Conservation (phyloP, 116 monocot species). For the Cymodocea nodosa region DNA sequence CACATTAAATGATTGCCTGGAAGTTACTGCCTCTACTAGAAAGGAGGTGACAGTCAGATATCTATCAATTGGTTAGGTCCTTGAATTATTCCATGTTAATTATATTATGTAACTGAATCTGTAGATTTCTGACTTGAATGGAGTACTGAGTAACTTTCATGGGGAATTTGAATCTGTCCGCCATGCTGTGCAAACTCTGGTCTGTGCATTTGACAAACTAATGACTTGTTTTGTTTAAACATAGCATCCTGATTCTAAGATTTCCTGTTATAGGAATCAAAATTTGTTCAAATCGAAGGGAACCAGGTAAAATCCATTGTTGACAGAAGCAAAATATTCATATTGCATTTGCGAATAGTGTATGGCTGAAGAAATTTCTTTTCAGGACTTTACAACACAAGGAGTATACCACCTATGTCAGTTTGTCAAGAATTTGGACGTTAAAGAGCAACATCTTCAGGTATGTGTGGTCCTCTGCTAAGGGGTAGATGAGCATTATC, state of each 20-base stretch:
- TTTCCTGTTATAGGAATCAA: constrained; percentile 24
- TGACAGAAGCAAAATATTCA: neutral
- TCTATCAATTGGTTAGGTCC: neutral
- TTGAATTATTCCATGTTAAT: neutral
- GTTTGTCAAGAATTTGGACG: constrained; percentile 23
- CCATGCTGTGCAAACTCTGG: constrained; percentile 33
- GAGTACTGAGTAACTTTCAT: constrained; percentile 27
- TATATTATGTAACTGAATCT: neutral
- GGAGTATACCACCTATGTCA: constrained; percentile 37
- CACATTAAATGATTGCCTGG: constrained; percentile 40
- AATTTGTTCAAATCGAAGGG: constrained; percentile 35
- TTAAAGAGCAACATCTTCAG: constrained; percentile 12
- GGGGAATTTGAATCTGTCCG: constrained; percentile 40
- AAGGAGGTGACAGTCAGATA: constrained; percentile 20
- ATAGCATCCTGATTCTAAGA: neutral
- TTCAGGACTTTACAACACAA: constrained; percentile 31
- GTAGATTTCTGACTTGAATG: constrained; percentile 34
- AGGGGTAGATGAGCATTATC: too few relatives aligned
- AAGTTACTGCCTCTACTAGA: constrained; percentile 32
- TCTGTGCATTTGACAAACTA: constrained; percentile 4
- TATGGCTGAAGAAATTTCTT: neutral
- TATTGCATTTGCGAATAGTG: neutral
- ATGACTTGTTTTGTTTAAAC: neutral
- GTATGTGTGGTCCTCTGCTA: neutral
- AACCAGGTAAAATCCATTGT: constrained; percentile 17